Evolutionary conservation across 371 early-diverging fungal genomes (phyloP).

Genomic region (Chytridiales sp.): DNA sequence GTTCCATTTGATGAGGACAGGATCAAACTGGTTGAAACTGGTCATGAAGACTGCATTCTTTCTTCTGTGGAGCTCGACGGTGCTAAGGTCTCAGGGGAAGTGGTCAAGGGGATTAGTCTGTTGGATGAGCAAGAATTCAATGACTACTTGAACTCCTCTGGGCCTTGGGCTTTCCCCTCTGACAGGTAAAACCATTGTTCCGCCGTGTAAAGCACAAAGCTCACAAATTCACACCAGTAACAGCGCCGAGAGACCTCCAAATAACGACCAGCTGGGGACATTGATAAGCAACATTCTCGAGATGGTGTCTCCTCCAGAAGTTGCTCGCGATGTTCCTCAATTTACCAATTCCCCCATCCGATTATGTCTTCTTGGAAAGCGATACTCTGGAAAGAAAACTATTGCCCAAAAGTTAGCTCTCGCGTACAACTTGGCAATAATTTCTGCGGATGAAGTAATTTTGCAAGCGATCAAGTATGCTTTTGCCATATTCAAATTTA

Average conservation of each 20-base stretch:
- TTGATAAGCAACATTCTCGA: slow-evolving; percentile 45
- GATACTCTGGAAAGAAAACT: slow-evolving; percentile 48
- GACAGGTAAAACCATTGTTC: slow-evolving; percentile 23
- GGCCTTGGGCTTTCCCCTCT: slow-evolving; percentile 36
- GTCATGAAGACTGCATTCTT: background rate
- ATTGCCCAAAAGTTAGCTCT: slow-evolving; percentile 40
- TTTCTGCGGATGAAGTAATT: slow-evolving; percentile 44
- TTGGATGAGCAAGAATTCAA: slow-evolving; percentile 53
- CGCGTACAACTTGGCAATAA: slow-evolving; percentile 33
- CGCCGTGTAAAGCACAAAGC: no score
- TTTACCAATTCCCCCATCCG: slow-evolving; percentile 46
- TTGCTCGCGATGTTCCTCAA: slow-evolving; percentile 24
- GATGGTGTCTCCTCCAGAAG: slow-evolving; percentile 42
- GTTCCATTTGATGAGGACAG: slow-evolving; percentile 38
- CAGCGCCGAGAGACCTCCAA: slow-evolving; percentile 8
- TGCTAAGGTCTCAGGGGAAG: background rate
- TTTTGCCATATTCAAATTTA: slow-evolving; percentile 13
- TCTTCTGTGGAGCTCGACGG: slow-evolving; percentile 3
- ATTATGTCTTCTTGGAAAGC: slow-evolving; percentile 50
- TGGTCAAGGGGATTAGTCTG: slow-evolving; percentile 32
- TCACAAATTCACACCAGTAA: no score
- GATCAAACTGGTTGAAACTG: slow-evolving; percentile 16
- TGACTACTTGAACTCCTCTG: slow-evolving; percentile 45
- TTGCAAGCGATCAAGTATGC: slow-evolving; percentile 45
- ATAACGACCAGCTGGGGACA: slow-evolving; percentile 39